These are phyloP conservation scores for Gonapodya prolifera DNA, from an alignment of 192 early-diverging fungal genomes.

Conservation along the genomic window DNA sequence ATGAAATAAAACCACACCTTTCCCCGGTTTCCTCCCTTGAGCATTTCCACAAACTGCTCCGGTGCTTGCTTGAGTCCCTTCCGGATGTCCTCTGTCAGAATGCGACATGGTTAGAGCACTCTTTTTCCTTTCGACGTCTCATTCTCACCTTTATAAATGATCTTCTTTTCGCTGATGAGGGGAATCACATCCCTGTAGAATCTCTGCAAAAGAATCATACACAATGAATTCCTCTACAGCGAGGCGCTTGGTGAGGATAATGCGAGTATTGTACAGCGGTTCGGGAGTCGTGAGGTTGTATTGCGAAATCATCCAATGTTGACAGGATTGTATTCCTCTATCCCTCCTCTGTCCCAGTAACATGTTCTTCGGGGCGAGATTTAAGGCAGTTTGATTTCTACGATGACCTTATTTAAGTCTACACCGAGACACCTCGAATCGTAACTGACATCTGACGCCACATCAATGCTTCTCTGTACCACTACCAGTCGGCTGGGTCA, in stretches of 20 bases:
- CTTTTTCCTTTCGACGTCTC: too few relatives aligned
- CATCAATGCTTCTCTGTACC: too few relatives aligned
- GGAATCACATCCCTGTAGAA: not conserved
- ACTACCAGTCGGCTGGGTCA: too few relatives aligned
- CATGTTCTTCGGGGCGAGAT: too few relatives aligned
- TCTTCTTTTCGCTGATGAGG: not conserved
- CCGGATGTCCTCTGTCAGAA: constrained; percentile 2
- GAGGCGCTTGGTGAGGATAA: constrained; percentile 2
- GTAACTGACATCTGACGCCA: too few relatives aligned
- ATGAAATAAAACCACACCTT: too few relatives aligned
- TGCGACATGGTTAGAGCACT: too few relatives aligned
- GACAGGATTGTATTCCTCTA: too few relatives aligned
- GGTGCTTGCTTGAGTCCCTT: not conserved
- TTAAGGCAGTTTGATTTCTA: too few relatives aligned
- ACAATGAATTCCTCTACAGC: not conserved
- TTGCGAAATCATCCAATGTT: constrained; percentile 63
- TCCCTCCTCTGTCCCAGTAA: too few relatives aligned
- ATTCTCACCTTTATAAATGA: not conserved
- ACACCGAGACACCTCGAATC: too few relatives aligned
- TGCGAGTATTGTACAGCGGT: not conserved
- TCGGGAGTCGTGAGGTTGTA: constrained; percentile 26
- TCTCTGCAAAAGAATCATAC: not conserved
- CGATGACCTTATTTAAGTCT: too few relatives aligned
- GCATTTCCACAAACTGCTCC: not conserved
- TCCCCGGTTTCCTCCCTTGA: constrained; percentile 3